phyloP scores from a whole-genome alignment of 1,284 basidiomycete genomes.

The Papiliotrema fonsecae region DNA sequence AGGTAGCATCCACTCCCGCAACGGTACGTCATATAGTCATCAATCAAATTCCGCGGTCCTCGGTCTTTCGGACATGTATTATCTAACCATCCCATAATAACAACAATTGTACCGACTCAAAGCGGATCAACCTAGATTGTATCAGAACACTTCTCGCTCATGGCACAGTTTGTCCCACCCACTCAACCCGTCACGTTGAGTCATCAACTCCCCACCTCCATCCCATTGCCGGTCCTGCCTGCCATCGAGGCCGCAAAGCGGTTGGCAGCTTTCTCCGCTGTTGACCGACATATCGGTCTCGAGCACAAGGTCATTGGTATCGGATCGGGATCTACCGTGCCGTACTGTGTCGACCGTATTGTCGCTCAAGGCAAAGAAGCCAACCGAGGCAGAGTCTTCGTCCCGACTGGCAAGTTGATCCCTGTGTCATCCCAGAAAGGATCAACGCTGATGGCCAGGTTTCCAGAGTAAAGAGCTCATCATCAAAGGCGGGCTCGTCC shows the following conservation, averaged over 20 bases:
- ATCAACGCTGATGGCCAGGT: slow-evolving; percentile 52
- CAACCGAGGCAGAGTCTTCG: slow-evolving; percentile 78
- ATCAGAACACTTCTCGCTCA: background rate
- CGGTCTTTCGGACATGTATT: too few relatives aligned
- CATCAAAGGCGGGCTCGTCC: slow-evolving; percentile 67
- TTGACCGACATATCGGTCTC: slow-evolving; percentile 79
- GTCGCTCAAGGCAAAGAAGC: slow-evolving; percentile 71
- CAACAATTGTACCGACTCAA: background rate
- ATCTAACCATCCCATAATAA: background rate
- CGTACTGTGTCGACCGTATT: slow-evolving; percentile 94
- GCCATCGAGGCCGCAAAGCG: slow-evolving; percentile 73
- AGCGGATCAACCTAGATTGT: background rate
- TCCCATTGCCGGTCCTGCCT: slow-evolving; percentile 28
- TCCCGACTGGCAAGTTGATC: slow-evolving; percentile 67
- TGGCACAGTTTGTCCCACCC: slow-evolving; percentile 23
- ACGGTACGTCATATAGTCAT: background rate
- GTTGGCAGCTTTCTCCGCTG: slow-evolving; percentile 89
- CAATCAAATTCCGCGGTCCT: too few relatives aligned
- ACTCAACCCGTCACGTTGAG: slow-evolving; percentile 23
- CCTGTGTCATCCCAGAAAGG: background rate
- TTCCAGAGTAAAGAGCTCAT: slow-evolving; percentile 97
- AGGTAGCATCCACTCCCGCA: background rate
- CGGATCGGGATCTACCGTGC: slow-evolving; percentile 92
- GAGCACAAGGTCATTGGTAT: slow-evolving; percentile 88
- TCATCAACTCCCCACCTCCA: slow-evolving; percentile 30